Conservation (phyloP, 306 rosid genomes). For the Herpetospermum pedunculosum region DNA sequence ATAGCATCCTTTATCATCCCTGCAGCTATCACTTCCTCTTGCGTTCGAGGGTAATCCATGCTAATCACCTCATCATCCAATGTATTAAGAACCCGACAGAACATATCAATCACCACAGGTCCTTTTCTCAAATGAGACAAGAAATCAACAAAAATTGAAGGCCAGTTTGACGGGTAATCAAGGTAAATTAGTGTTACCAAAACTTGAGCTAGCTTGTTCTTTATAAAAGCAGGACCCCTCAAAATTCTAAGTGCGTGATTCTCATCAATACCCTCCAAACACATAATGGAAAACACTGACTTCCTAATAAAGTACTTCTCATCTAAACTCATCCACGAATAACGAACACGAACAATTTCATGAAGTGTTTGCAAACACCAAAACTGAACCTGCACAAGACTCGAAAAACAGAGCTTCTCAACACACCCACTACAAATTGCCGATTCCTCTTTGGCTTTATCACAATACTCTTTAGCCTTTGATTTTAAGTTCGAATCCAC, state of each 20-base stretch:
- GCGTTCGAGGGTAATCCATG: conserved; percentile 66
- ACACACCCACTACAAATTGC: conserved; percentile 61
- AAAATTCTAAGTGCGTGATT: conserved; percentile 46
- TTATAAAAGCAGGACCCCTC: conserved; percentile 69
- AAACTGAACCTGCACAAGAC: conserved; percentile 70
- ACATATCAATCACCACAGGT: conserved; percentile 69
- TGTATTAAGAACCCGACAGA: conserved; percentile 80
- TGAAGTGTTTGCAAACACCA: conserved; percentile 90
- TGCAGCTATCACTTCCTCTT: conserved; percentile 52
- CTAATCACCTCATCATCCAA: conserved; percentile 79
- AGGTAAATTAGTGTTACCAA: conserved; percentile 65
- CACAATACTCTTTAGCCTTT: conserved; percentile 55
- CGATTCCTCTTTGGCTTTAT: conserved; percentile 50
- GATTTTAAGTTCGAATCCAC: conserved; percentile 50
- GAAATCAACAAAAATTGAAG: conserved; percentile 75
- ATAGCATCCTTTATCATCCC: conserved; percentile 71
- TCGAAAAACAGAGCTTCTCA: conserved; percentile 57
- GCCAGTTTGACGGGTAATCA: conserved; percentile 75
- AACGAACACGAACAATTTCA: conserved; percentile 55
- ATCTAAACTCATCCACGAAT: conserved; percentile 48
- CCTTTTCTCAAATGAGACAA: conserved; percentile 69
- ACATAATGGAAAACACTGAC: conserved; percentile 64
- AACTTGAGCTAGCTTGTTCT: conserved; percentile 79
- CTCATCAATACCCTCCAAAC: conserved; percentile 47
- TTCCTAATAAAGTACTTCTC: conserved; percentile 65